A percentile compares a stretch with the other conserved stretches of the same genome.
Evolutionary conservation across 1,284 basidiomycete species (phyloP).

Genomic region (Pholiota adiposa): DNA sequence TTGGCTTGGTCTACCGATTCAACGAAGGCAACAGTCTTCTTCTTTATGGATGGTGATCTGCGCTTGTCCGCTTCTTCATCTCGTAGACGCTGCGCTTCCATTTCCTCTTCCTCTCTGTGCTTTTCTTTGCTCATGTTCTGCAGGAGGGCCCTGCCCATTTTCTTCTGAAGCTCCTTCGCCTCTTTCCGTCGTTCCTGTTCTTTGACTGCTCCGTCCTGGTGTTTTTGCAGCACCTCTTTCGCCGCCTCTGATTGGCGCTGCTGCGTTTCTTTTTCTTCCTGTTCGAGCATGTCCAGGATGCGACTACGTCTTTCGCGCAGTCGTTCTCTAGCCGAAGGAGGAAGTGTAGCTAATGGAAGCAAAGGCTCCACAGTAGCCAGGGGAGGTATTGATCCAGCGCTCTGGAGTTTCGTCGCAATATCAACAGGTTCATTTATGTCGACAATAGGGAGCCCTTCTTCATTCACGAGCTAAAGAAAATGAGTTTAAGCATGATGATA

Average conservation of each 20-base stretch:
- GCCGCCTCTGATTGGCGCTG: conserved; percentile 45
- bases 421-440: conserved; percentile 70
- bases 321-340: conserved; percentile 51
- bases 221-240: conserved; percentile 50
- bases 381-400: conserved; percentile 20
- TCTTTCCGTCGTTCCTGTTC: conserved; percentile 58
- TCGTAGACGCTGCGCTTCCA: conserved; percentile 24
- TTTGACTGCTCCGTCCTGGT: conserved; percentile 52
- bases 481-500: conserved; percentile 22
- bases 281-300: conserved; percentile 70
- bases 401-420: conserved; percentile 13
- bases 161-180: conserved; percentile 68
- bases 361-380: conserved; percentile 45
- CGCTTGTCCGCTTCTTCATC: conserved; percentile 31
- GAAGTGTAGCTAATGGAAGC: conserved; percentile 50
- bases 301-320: conserved; percentile 59
- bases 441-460: conserved; percentile 78
- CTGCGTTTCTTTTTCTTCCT: conserved; percentile 60
- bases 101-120: conserved; percentile 41
- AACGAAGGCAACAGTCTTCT: conserved; percentile 71
- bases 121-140: conserved; percentile 47
- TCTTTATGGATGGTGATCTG: conserved; percentile 33
- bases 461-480: conserved; percentile 60
- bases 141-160: conserved; percentile 74
- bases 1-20: conserved; percentile 34